phyloP scores from a whole-genome alignment of 208 protist genomes.

The Acanthamoeba culbertsoni region DNA sequence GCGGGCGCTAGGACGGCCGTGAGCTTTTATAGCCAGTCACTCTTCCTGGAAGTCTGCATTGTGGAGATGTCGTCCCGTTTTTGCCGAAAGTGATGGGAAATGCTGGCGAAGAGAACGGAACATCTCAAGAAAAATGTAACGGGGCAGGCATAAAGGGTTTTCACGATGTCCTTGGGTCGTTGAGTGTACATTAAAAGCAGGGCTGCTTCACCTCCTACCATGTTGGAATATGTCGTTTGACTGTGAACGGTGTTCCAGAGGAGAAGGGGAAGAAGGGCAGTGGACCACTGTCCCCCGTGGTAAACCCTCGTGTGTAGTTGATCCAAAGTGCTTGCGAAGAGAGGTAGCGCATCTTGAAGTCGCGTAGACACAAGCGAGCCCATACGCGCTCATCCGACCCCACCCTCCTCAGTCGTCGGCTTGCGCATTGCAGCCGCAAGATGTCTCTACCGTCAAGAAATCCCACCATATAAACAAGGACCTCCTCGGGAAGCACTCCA shows the following conservation, averaged over 20 bases:
- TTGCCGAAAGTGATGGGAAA: too few relatives aligned
- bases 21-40: neutral
- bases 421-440: neutral
- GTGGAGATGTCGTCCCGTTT: too few relatives aligned
- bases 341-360: conserved; percentile 46
- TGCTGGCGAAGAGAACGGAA: too few relatives aligned
- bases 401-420: neutral
- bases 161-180: too few relatives aligned
- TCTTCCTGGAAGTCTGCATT: neutral
- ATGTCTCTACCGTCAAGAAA: neutral
- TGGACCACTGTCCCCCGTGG: neutral
- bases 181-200: neutral
- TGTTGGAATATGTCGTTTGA: neutral
- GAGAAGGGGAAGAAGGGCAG: neutral
- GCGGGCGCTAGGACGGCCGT: neutral
- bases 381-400: neutral
- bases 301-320: neutral
- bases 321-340: conserved; percentile 12
- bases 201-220: neutral
- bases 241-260: neutral
- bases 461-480: neutral
- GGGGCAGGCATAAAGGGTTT: too few relatives aligned
- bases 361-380: neutral
- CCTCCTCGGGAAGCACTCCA: neutral
- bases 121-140: too few relatives aligned